Evolutionary conservation across 768 basidiomycete species (phyloP), one percentile per base, ranked within the genome.

Genomic region (Floccularia luteovirens): DNA sequence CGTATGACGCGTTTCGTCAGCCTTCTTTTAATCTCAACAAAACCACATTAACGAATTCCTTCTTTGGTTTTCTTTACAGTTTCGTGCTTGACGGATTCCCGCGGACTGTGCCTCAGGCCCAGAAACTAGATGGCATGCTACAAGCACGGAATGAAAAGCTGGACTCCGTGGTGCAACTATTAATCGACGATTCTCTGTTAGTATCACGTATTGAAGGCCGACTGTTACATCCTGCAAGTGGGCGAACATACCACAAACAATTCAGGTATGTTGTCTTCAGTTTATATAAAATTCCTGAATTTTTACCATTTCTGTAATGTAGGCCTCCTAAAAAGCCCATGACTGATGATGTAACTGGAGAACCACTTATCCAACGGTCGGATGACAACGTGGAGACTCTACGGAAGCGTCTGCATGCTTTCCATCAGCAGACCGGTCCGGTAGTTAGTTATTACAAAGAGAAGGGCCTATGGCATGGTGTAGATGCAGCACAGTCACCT

Each of bases 11-110:
- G 20, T 27, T n/a, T 7, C 25, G 24, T 39, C 11, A 17, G 27
- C 8, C 27, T 28, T 28, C 27, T 28, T 28, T 28, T n/a, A n/a
- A n/a, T n/a, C n/a, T 28, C 27, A 28, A 28, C 27, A 28, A 28
- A 28, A 8, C 27, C 8, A 28, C 27, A 17, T 25, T 31, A 3
- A 39, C n/a, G n/a, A 13, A 17, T 39, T 36, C 36, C 22, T 7
- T 44, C 45, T 46, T 38, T 28, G 40, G 11, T 46, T 44, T 39
- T 32, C n/a, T 6, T 28, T 39, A 12, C 50, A 98, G 94, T 25
- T 99, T 99, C 63, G 96, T 99, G 42, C 73, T 99, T 37, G 96
- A 99, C 55, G 96, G 96, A n/a, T 99, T 99, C 78, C 96, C 96
- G 30, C 83, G 96, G 31, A 98, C 94, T 3, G 90, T 98, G 24